Evolutionary conservation across 1,284 basidiomycete genomes (phyloP).

Genomic region (Thelephora terrestris): DNA sequence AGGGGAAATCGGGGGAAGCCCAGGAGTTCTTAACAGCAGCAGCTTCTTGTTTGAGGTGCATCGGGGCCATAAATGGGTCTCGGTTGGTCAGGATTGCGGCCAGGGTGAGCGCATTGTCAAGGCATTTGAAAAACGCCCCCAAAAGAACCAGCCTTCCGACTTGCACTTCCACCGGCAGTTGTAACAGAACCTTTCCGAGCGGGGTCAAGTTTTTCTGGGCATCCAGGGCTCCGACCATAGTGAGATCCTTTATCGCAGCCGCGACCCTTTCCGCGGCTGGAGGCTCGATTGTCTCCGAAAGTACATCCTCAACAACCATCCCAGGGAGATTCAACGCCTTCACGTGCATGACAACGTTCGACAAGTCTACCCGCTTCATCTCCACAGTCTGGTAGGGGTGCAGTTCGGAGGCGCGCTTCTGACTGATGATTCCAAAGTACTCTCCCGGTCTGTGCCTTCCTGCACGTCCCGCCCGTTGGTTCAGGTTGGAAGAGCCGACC

Average conservation of each 20-base stretch:
- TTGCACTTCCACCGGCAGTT: slow-evolving; percentile 84
- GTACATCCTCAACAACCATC: slow-evolving; percentile 81
- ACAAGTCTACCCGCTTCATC: slow-evolving; percentile 91
- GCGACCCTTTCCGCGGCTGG: slow-evolving; percentile 73
- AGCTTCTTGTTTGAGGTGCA: slow-evolving; percentile 56
- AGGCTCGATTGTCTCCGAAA: slow-evolving; percentile 83
- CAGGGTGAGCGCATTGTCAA: slow-evolving; percentile 83
- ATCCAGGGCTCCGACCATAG: slow-evolving; percentile 87
- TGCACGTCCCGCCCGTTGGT: slow-evolving; percentile 90
- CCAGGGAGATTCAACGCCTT: slow-evolving; percentile 92
- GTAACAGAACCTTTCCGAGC: slow-evolving; percentile 81
- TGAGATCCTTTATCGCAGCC: slow-evolving; percentile 75
- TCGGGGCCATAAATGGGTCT: slow-evolving; percentile 84
- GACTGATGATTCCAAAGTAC: slow-evolving; percentile 82
- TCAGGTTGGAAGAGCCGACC: slow-evolving; percentile 90
- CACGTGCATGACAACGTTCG: slow-evolving; percentile 92
- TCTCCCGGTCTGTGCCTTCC: slow-evolving; percentile 89
- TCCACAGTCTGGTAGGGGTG: slow-evolving; percentile 87
- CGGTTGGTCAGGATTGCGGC: slow-evolving; percentile 87
- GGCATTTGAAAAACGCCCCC: slow-evolving; percentile 89
- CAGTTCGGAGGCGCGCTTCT: slow-evolving; percentile 52
- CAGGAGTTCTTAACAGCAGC: slow-evolving; percentile 72
- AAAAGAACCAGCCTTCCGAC: slow-evolving; percentile 87
- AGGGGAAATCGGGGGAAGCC: slow-evolving; percentile 73
- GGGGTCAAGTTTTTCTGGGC: slow-evolving; percentile 72